Conservation (phyloP, 352 stramenopile species). For the Thalassiosira allenii region DNA sequence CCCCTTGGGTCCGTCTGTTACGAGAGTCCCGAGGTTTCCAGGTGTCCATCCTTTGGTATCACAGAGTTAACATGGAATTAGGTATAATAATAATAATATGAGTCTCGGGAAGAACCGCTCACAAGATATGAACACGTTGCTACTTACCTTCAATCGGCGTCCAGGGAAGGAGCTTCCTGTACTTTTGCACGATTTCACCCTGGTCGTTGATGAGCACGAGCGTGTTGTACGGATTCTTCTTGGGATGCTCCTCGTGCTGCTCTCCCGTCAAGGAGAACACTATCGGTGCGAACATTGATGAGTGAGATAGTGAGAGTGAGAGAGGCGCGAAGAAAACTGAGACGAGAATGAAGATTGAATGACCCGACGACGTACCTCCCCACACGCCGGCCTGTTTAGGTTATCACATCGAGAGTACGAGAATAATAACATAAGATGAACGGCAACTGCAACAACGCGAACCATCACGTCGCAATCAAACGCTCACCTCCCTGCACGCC, state of each 20-base stretch:
- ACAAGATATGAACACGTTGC: background rate
- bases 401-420: no score
- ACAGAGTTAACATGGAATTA: no score
- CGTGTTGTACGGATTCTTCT: constrained; percentile 85
- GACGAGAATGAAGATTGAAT: background rate
- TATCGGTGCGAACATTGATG: background rate
- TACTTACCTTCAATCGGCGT: constrained; percentile 78
- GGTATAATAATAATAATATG: no score
- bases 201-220: constrained; percentile 77
- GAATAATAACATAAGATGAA: no score
- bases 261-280: constrained; percentile 82
- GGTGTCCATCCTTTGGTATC: constrained; percentile 38
- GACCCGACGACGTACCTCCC: constrained; percentile 30
- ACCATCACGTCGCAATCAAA: no score
- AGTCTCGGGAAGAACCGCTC: background rate
- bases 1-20: constrained; percentile 79
- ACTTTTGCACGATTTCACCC: constrained; percentile 84
- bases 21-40: constrained; percentile 73
- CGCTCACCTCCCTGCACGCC: constrained; percentile 73
- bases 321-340: background rate
- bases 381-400: constrained; percentile 72
- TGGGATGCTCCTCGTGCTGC: constrained; percentile 81
- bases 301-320: background rate
- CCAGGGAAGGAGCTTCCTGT: constrained; percentile 80
- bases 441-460: no score